Base-by-base conservation (phyloP, 495 filamentous ascomycete species). In the Annulohypoxylon stygium region DNA sequence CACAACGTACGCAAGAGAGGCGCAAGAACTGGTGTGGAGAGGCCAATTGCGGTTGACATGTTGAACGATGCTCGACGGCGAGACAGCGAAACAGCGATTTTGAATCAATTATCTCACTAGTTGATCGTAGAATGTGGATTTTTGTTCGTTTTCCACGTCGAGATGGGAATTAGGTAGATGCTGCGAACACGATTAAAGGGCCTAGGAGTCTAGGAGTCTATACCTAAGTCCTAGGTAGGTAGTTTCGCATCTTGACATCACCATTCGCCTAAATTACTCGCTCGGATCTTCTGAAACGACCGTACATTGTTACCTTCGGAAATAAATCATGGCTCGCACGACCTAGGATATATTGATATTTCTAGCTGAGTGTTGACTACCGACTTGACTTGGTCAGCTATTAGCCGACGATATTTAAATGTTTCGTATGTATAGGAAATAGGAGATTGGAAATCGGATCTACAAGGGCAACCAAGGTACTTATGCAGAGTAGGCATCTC, bases 1-100 rank as follows among this genome's bases (percentile, higher is more conserved):
- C n/a, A 20, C 18, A 41, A 70, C 71, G n/a, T 70, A 74, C 71
- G 71, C 37, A 74, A 36, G 36, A 74, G 71, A 23, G 71, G 65
- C n/a, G 57, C 66, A 34, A 74, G 60, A 43, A 58, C 61, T 34
- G 65, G 55, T 9, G 61, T 61, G 1, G 60, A 61, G 33, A 64
- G 58, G 16, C 70, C 65, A 18, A 64, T 55, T 11, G 33, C 26
- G 43, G 64, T 48, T n/a, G 70, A 64, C 70, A 73, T 73, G 10
- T 68, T 67, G 43, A 54, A 7, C 16, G 34, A 25, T 26, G n/a
- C 34, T 48, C 6, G 16, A 41, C 16, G 11, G 39, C 18, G 18
- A 18, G 12, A 20, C 8, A n/a, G 23, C 8, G n/a, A 36, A 6
- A 23, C 20, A 23, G 20, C 20, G n/a, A 36, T 4, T 58, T 26